A percentile compares a stretch with the other conserved stretches of the same genome.
These are phyloP conservation scores for Chamaecrista fasciculata DNA, from an alignment of 306 rosid species.

Conservation along the genomic window DNA sequence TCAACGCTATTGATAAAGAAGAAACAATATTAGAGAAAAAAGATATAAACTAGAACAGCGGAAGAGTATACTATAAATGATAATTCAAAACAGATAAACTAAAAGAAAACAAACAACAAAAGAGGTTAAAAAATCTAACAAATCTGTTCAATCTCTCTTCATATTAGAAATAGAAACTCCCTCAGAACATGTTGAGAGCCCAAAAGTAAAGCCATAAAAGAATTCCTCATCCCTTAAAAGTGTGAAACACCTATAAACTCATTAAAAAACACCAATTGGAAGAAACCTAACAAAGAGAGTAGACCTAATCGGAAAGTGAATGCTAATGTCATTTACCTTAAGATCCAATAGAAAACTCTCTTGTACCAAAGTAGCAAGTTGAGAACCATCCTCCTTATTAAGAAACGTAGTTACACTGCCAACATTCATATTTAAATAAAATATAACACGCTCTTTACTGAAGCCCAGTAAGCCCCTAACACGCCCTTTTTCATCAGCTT, in stretches of 20 bases:
- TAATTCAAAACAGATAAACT: background rate
- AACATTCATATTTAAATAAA: slow-evolving; percentile 78
- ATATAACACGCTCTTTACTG: slow-evolving; percentile 85
- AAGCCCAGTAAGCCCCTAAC: slow-evolving; percentile 85
- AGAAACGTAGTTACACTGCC: slow-evolving; percentile 88
- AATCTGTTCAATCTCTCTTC: background rate
- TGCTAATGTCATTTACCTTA: slow-evolving; percentile 54
- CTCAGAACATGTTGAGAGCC: background rate
- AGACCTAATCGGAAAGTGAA: background rate
- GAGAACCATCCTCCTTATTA: slow-evolving; percentile 92
- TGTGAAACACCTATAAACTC: background rate
- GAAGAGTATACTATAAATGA: slow-evolving; percentile 1
- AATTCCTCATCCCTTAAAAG: background rate
- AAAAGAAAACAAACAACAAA: background rate
- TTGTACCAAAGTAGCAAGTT: slow-evolving; percentile 85
- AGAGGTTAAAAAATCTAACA: background rate
- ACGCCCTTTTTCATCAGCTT: slow-evolving; percentile 63
- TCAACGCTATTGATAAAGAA: background rate
- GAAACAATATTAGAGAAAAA: background rate
- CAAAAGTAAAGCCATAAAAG: background rate
- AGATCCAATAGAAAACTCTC: slow-evolving; percentile 82
- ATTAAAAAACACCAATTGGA: background rate
- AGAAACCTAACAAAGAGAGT: background rate
- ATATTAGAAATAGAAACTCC: background rate
- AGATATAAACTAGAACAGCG: background rate